Base-by-base conservation (phyloP, 1,284 basidiomycete genomes). In the Coriolopsis trogii region DNA sequence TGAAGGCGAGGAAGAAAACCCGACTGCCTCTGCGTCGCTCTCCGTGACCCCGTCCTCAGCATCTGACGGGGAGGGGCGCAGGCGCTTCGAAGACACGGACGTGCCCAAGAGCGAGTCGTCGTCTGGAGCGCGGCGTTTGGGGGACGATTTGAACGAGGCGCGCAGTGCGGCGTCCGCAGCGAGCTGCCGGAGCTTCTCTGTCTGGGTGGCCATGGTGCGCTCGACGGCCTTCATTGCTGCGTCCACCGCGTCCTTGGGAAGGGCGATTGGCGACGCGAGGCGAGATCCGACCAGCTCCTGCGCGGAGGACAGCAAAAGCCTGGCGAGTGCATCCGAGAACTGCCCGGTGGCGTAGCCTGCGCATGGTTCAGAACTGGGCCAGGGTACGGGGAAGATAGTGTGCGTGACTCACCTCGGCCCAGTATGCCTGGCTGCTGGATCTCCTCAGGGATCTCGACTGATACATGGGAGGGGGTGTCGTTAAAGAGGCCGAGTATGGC, bases 271-370 rank as follows among this genome's bases (percentile, higher is more conserved):
- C 0, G 66, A 31, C 10, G 48, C 34, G 2, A 53, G 58, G 38
- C 62, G 58, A 21, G 61, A 61, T 20, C 60, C 59, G 29, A 67
- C 46, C 9, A 64, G 46, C n/a, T 63, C 62, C 38, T 76, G 70
- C 6, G 71, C 65, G 18, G 73, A 67, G 10, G 67, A 64, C 49
- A 73, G 66, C 9, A 70, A 66, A 12, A 82, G 67, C 25, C 73
- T 68, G 48, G 74, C 73, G 4, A 82, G 64, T 31, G 79, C 76
- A 20, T 80, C 77, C 10, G 81, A 56, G 62, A 84, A 84, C 6
- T 73, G 71, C 18, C 70, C 70, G 6, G 74, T 70, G 4, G 83
- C 81, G 56, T 85, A 85, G 25, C 78, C 82, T 85, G 52, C n/a
- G n/a, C 9, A 15, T 4, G 16, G 7, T 29, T 47, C 53, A 51